Conservation (phyloP, 2,329 filamentous ascomycete species). For the Penicillium sp. region DNA sequence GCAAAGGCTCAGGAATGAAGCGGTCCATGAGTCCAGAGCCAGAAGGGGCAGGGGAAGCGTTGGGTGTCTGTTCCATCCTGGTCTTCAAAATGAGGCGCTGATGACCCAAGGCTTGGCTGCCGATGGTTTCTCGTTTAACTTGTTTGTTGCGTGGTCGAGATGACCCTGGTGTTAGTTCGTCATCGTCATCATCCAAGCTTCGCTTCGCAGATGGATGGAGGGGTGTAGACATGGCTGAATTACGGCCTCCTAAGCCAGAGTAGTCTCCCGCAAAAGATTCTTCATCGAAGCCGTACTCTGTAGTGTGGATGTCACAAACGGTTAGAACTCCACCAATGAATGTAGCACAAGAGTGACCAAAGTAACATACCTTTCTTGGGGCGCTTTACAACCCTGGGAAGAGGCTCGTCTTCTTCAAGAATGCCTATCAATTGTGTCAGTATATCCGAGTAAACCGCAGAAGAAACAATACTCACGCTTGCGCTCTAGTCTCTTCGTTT, state of each 20-base stretch:
- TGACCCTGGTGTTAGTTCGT: slow-evolving; percentile 38
- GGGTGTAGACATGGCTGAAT: slow-evolving; percentile 38
- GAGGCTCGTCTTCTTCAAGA: slow-evolving; percentile 48
- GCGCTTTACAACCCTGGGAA: slow-evolving; percentile 47
- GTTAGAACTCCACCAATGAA: slow-evolving; percentile 4
- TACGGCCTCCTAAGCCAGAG: slow-evolving; percentile 28
- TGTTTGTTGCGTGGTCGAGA: slow-evolving; percentile 42
- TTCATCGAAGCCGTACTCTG: slow-evolving; percentile 35
- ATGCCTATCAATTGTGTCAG: slow-evolving; percentile 36
- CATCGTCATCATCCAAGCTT: slow-evolving; percentile 42
- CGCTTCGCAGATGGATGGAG: slow-evolving; percentile 39
- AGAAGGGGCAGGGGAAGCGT: slow-evolving; percentile 46
- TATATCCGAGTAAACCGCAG: background rate
- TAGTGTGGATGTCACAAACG: slow-evolving; percentile 1
- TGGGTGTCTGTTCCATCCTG: slow-evolving; percentile 44
- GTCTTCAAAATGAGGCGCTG: slow-evolving; percentile 48
- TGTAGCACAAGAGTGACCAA: slow-evolving; percentile 1
- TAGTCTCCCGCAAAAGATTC: slow-evolving; percentile 34
- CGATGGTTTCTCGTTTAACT: slow-evolving; percentile 38
- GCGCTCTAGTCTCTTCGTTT: slow-evolving; percentile 49
- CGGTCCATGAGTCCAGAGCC: slow-evolving; percentile 42
- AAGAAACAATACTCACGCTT: slow-evolving; percentile 37
- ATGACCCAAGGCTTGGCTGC: slow-evolving; percentile 36
- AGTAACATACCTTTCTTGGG: slow-evolving; percentile 41
- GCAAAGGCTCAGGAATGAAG: slow-evolving; percentile 37